Evolutionary conservation across 768 basidiomycete genomes (phyloP).

Genomic region (Boletus rufocinnamomeus): DNA sequence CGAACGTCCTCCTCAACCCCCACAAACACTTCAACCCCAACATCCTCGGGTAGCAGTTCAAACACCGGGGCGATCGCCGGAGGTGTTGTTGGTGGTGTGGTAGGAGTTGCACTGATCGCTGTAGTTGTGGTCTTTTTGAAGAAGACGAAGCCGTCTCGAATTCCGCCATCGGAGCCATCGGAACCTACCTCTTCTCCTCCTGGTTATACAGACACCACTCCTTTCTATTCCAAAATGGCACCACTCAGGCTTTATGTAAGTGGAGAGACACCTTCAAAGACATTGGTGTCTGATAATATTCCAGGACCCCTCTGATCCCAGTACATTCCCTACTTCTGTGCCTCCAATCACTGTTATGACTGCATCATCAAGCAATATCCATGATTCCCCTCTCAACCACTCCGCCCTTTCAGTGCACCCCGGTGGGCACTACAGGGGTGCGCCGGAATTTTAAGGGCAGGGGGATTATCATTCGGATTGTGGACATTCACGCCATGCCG

Average conservation of each 20-base stretch:
- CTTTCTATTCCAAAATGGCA: conserved; percentile 20
- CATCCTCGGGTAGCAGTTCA: neutral
- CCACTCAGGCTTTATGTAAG: conserved; percentile 36
- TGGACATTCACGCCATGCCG: too few relatives aligned
- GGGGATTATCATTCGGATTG: neutral
- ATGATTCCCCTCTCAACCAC: conserved; percentile 2
- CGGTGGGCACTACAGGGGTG: conserved; percentile 24
- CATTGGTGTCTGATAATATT: conserved; percentile 5
- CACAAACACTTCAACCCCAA: neutral
- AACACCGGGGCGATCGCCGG: neutral
- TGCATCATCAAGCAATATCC: conserved; percentile 7
- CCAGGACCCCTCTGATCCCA: conserved; percentile 40
- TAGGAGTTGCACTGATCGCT: neutral
- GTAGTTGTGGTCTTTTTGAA: neutral
- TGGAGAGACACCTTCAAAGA: neutral
- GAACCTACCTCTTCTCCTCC: neutral
- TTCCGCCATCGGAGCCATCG: neutral
- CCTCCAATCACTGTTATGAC: conserved; percentile 16
- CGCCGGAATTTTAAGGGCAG: conserved; percentile 26
- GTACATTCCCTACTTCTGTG: conserved; percentile 36
- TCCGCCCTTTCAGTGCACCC: conserved; percentile 11
- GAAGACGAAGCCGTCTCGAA: neutral
- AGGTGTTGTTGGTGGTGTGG: neutral
- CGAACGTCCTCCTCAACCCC: too few relatives aligned
- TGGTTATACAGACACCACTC: conserved; percentile 11